phyloP scores from a whole-genome alignment of 2,329 filamentous ascomycete species.

The Apiospora arundinis region DNA sequence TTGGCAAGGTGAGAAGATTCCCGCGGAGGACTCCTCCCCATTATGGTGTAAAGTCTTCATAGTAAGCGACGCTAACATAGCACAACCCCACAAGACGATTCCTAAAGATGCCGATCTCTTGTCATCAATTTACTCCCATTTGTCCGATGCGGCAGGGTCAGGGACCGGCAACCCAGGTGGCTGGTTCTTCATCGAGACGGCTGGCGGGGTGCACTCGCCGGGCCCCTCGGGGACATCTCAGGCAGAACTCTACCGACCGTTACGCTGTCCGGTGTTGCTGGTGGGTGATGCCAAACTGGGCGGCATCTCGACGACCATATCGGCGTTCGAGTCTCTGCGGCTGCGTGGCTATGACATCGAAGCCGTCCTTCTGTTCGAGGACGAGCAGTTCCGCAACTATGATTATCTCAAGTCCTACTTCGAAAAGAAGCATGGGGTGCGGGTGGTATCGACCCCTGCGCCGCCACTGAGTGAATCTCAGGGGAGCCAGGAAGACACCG shows the following conservation, averaged over 20 bases:
- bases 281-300: conserved; percentile 78
- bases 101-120: conserved; percentile 59
- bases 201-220: conserved; percentile 82
- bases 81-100: conserved; percentile 45
- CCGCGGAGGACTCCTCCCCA: neutral
- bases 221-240: conserved; percentile 78
- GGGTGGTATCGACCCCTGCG: conserved; percentile 60
- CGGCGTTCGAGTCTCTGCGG: conserved; percentile 78
- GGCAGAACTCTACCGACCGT: conserved; percentile 76
- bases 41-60: too few relatives aligned
- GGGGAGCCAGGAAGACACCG: conserved; percentile 51
- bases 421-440: conserved; percentile 60
- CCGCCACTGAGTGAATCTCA: conserved; percentile 60
- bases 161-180: conserved; percentile 45
- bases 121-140: conserved; percentile 52
- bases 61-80: neutral
- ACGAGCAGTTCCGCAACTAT: conserved; percentile 71
- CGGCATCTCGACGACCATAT: conserved; percentile 81
- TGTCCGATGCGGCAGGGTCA: conserved; percentile 50
- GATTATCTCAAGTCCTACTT: conserved; percentile 67
- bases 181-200: conserved; percentile 80
- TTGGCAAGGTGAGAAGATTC: conserved; percentile 46
- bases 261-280: conserved; percentile 76
- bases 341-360: conserved; percentile 82
- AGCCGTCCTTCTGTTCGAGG: conserved; percentile 71